Evolutionary conservation across 805 yeast genomes (phyloP).

Genomic region (Wickerhamomyces tratensis): DNA sequence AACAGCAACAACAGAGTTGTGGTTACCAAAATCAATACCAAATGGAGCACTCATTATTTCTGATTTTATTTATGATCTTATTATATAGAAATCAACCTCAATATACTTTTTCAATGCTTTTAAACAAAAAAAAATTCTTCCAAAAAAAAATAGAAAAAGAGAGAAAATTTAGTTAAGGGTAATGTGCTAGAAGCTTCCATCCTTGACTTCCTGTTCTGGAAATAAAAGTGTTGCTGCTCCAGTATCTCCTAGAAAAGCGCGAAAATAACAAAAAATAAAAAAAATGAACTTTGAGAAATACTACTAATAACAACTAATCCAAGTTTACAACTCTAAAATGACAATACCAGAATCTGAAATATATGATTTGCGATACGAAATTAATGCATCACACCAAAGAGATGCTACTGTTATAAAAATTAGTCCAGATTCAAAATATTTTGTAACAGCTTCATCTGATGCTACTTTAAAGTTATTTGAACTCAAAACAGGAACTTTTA

Average conservation of each 20-base stretch:
- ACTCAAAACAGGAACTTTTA: conserved; percentile 24
- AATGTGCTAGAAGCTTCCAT: neutral
- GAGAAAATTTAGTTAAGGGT: neutral
- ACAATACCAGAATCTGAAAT: neutral
- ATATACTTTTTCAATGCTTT: neutral
- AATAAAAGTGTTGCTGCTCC: neutral
- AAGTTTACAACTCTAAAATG: too few relatives aligned
- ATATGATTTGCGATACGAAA: neutral
- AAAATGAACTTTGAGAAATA: too few relatives aligned
- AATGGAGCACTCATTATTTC: conserved; percentile 78
- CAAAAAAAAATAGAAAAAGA: too few relatives aligned
- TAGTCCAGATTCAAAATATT: conserved; percentile 46
- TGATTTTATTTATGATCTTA: neutral
- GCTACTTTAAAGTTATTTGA: conserved; percentile 52
- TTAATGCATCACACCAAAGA: conserved; percentile 1
- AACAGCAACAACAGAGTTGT: conserved; percentile 87
- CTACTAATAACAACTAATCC: too few relatives aligned
- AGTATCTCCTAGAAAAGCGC: too few relatives aligned
- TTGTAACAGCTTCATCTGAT: conserved; percentile 56
- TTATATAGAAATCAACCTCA: neutral
- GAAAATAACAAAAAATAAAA: too few relatives aligned
- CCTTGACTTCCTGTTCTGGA: neutral
- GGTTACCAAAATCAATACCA: conserved; percentile 97
- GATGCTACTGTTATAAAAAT: conserved; percentile 39
- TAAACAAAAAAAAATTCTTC: neutral